Evolutionary conservation across 495 filamentous ascomycete genomes (phyloP).

Genomic region (Penicillium alfredii): DNA sequence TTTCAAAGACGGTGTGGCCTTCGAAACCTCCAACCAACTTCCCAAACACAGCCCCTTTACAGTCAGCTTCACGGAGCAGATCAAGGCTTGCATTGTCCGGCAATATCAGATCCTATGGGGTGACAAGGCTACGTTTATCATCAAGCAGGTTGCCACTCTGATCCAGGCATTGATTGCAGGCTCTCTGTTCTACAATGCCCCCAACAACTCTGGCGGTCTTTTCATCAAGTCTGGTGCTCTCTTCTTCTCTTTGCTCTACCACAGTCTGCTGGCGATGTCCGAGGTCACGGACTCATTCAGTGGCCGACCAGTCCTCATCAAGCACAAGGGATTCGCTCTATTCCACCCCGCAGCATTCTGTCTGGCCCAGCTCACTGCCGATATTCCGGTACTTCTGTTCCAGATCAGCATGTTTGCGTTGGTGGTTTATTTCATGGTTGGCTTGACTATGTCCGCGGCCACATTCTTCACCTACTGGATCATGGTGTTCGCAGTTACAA

Average conservation of each 20-base stretch:
- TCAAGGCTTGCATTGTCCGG: slow-evolving; percentile 48
- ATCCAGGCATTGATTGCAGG: slow-evolving; percentile 37
- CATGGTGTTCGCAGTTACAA: slow-evolving; percentile 36
- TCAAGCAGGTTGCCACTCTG: slow-evolving; percentile 48
- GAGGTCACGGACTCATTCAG: slow-evolving; percentile 67
- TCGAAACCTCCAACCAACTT: slow-evolving; percentile 38
- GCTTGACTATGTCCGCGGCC: slow-evolving; percentile 39
- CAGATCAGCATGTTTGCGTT: slow-evolving; percentile 61
- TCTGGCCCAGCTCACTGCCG: slow-evolving; percentile 63
- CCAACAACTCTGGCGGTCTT: slow-evolving; percentile 36
- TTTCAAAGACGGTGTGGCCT: slow-evolving; percentile 44
- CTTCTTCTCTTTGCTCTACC: slow-evolving; percentile 74
- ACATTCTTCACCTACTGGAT: slow-evolving; percentile 51
- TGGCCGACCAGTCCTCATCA: slow-evolving; percentile 63
- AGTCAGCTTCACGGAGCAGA: slow-evolving; percentile 51
- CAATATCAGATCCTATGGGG: slow-evolving; percentile 56
- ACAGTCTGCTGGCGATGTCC: slow-evolving; percentile 62
- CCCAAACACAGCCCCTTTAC: slow-evolving; percentile 48
- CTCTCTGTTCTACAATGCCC: slow-evolving; percentile 37
- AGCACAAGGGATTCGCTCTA: slow-evolving; percentile 71
- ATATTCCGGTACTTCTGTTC: slow-evolving; percentile 60
- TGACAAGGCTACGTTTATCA: slow-evolving; percentile 53
- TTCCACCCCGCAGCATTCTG: slow-evolving; percentile 69
- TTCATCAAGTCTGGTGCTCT: slow-evolving; percentile 50
- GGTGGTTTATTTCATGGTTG: slow-evolving; percentile 70